Evolutionary conservation across 192 early-diverging fungal genomes (phyloP).

Genomic region (Rhizophagus clarus): DNA sequence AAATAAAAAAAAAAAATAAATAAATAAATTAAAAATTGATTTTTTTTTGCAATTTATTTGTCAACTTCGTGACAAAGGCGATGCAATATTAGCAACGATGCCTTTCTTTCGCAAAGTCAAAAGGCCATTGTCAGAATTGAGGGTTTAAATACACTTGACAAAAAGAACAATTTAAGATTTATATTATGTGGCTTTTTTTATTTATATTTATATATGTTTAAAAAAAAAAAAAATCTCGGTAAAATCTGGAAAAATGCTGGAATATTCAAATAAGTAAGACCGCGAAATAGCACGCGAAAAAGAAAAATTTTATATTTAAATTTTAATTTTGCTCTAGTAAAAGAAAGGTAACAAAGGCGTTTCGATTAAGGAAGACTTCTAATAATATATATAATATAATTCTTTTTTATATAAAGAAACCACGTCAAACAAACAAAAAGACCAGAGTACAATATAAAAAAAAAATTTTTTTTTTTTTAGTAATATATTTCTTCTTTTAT

Average conservation of each 20-base stretch:
- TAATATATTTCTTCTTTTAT: too few relatives aligned
- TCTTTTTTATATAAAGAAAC: not conserved
- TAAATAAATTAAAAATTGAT: not conserved
- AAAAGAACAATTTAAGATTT: not conserved
- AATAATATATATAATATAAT: not conserved
- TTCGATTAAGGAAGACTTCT: not conserved
- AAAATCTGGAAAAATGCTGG: not conserved
- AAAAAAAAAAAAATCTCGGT: not conserved
- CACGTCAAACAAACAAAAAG: not conserved
- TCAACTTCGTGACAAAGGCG: conserved; percentile 15
- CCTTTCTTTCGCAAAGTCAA: conserved; percentile 7
- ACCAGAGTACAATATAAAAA: not conserved
- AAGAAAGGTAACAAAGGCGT: not conserved
- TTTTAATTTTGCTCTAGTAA: not conserved
- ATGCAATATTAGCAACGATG: conserved; percentile 12
- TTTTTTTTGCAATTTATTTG: not conserved
- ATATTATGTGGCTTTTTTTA: not conserved
- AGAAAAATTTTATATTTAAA: not conserved
- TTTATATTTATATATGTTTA: not conserved
- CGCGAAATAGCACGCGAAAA: not conserved
- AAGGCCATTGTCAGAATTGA: conserved; percentile 12
- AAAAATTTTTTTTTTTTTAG: not conserved
- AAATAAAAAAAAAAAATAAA: too few relatives aligned
- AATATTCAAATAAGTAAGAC: not conserved
- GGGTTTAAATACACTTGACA: not conserved